These are phyloP conservation scores for Arthrinium phaeospermum DNA, from an alignment of 2,329 filamentous ascomycete species.

Conservation along the genomic window DNA sequence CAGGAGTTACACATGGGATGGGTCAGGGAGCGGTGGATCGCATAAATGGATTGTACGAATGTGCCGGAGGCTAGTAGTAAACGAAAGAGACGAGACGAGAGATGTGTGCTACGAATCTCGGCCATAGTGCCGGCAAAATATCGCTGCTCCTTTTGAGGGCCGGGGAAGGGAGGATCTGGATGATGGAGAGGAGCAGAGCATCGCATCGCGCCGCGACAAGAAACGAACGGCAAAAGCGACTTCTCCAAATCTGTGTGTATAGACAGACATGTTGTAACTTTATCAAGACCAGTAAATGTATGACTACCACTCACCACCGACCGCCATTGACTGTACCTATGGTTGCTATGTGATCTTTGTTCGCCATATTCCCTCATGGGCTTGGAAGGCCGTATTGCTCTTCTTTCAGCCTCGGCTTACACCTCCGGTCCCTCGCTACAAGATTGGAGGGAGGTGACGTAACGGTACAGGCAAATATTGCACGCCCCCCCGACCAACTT, in stretches of 20 bases:
- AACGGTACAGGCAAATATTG: too few species aligned
- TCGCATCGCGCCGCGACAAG: background rate
- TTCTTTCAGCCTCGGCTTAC: too few species aligned
- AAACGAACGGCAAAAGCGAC: background rate
- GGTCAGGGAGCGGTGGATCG: too few species aligned
- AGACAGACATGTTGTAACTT: constrained; percentile 14
- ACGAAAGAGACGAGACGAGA: background rate
- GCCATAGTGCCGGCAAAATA: background rate
- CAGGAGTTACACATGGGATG: background rate
- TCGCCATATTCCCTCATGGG: too few species aligned
- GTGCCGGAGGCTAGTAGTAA: background rate
- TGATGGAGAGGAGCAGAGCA: background rate
- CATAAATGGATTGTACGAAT: background rate
- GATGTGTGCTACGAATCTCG: background rate
- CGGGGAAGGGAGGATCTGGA: background rate
- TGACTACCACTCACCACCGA: background rate
- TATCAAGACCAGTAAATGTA: constrained; percentile 13
- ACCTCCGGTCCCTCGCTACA: too few species aligned
- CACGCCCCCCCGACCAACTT: too few species aligned
- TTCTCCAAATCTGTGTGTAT: constrained; percentile 6
- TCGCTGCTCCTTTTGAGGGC: constrained; percentile 5
- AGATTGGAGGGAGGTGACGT: too few species aligned
- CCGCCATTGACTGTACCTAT: background rate
- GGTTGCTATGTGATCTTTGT: too few species aligned
- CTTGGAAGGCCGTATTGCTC: too few species aligned